These are phyloP conservation scores for Orbilia ellipsospora DNA, from an alignment of 2,329 filamentous ascomycete species.

Conservation along the genomic window DNA sequence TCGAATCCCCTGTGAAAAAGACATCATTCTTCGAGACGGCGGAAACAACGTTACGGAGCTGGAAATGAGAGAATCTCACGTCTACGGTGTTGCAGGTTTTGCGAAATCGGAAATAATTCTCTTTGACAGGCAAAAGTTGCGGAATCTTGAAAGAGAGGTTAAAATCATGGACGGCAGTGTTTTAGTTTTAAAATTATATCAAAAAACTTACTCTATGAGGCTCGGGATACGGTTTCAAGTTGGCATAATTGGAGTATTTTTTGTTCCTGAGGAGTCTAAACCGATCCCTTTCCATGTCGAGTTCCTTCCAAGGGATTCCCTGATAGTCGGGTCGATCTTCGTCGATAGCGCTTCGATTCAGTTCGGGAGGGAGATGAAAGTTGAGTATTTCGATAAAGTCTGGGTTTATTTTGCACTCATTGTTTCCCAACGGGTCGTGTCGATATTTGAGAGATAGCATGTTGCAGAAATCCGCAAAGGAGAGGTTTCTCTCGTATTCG, in stretches of 20 bases:
- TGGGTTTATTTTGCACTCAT: slow-evolving; percentile 51
- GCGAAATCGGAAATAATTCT: slow-evolving; percentile 70
- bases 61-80: slow-evolving; percentile 72
- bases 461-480: slow-evolving; percentile 49
- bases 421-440: slow-evolving; percentile 37
- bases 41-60: slow-evolving; percentile 73
- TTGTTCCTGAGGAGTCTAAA: slow-evolving; percentile 56
- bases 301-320: slow-evolving; percentile 57
- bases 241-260: slow-evolving; percentile 58
- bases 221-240: slow-evolving; percentile 55
- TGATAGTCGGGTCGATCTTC: slow-evolving; percentile 57
- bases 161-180: neutral
- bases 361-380: slow-evolving; percentile 55
- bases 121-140: slow-evolving; percentile 53
- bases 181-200: too few species aligned
- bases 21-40: slow-evolving; percentile 69
- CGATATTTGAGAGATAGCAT: slow-evolving; percentile 38
- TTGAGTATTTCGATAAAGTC: slow-evolving; percentile 45
- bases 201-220: slow-evolving; percentile 56
- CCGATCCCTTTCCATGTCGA: slow-evolving; percentile 55
- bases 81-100: slow-evolving; percentile 69
- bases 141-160: slow-evolving; percentile 25
- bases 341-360: slow-evolving; percentile 55
- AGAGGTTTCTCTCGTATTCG: slow-evolving; percentile 52
- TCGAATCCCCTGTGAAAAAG: slow-evolving; percentile 69